Conservation (phyloP, 495 filamentous ascomycete genomes). For the Bacidia rubella region DNA sequence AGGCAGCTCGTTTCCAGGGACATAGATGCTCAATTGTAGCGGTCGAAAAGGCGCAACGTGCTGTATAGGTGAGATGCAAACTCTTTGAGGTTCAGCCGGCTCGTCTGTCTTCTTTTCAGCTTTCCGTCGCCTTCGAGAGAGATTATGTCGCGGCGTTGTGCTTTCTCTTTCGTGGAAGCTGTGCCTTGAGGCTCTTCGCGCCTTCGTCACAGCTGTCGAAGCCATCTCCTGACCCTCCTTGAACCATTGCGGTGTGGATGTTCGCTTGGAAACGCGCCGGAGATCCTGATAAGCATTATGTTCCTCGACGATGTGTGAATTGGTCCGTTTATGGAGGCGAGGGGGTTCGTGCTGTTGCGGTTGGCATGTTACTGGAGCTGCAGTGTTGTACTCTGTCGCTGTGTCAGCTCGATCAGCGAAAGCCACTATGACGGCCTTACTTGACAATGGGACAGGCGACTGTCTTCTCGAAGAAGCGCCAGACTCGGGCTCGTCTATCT, state of each 20-base stretch:
- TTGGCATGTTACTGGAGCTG: slow-evolving; percentile 17
- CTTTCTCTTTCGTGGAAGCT: too few relatives aligned
- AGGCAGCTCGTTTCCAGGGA: slow-evolving; percentile 52
- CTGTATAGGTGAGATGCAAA: slow-evolving; percentile 24
- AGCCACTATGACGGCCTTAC: not conserved
- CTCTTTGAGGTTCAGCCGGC: slow-evolving; percentile 40
- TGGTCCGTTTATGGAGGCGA: slow-evolving; percentile 17
- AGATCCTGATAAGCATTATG: not conserved
- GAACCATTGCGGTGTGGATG: slow-evolving; percentile 24
- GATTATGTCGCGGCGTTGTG: slow-evolving; percentile 19
- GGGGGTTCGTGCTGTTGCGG: slow-evolving; percentile 37
- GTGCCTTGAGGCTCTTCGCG: not conserved
- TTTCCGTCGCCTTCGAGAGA: slow-evolving; percentile 34
- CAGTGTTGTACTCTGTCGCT: slow-evolving; percentile 4
- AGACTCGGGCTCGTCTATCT: slow-evolving; percentile 2
- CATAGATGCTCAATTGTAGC: slow-evolving; percentile 63
- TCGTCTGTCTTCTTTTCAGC: slow-evolving; percentile 34
- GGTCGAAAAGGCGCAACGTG: slow-evolving; percentile 41
- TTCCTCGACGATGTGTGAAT: not conserved
- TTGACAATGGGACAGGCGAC: not conserved
- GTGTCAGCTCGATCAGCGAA: not conserved
- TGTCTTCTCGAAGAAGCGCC: slow-evolving; percentile 4
- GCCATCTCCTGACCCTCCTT: slow-evolving; percentile 29
- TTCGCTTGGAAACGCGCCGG: slow-evolving; percentile 1
- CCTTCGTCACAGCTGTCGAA: slow-evolving; percentile 25